Conservation (phyloP, 1,284 basidiomycete genomes). For the Trametes versicolor region DNA sequence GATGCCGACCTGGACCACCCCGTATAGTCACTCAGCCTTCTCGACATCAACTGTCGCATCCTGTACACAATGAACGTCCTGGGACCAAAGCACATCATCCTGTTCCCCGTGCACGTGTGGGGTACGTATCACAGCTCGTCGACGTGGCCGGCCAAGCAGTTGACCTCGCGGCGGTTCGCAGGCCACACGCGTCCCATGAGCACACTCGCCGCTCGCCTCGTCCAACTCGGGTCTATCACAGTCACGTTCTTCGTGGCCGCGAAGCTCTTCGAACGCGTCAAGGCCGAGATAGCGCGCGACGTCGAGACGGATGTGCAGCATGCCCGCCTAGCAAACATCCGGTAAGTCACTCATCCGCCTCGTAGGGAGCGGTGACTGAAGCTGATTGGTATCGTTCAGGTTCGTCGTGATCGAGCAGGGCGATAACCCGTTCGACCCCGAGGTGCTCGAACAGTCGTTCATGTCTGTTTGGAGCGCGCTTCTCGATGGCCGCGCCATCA, state of each 20-base stretch:
- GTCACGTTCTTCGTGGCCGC: constrained; percentile 9
- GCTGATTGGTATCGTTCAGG: not conserved
- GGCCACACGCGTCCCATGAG: constrained; percentile 13
- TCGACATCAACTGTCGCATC: no score
- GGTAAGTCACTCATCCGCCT: not conserved
- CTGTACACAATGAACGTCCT: not conserved
- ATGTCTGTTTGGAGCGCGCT: not conserved
- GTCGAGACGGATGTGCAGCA: not conserved
- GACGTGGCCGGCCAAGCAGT: not conserved
- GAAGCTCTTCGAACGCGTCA: not conserved
- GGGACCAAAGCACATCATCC: not conserved
- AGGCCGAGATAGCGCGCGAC: constrained; percentile 5
- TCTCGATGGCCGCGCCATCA: not conserved
- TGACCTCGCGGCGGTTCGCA: not conserved
- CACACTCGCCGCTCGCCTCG: constrained; percentile 11
- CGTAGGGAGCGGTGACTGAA: not conserved
- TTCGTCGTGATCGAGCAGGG: constrained; percentile 2
- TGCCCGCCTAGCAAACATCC: not conserved
- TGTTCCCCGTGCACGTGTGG: no score
- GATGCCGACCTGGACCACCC: no score
- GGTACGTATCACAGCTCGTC: no score
- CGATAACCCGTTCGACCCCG: not conserved
- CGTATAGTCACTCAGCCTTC: no score
- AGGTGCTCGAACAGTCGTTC: not conserved
- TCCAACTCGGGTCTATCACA: not conserved